Percentiles rank a stretch among this genome's conserved stretches.
phyloP scores from a whole-genome alignment of 2,329 filamentous ascomycete species.

The Stenocarpella maydis region DNA sequence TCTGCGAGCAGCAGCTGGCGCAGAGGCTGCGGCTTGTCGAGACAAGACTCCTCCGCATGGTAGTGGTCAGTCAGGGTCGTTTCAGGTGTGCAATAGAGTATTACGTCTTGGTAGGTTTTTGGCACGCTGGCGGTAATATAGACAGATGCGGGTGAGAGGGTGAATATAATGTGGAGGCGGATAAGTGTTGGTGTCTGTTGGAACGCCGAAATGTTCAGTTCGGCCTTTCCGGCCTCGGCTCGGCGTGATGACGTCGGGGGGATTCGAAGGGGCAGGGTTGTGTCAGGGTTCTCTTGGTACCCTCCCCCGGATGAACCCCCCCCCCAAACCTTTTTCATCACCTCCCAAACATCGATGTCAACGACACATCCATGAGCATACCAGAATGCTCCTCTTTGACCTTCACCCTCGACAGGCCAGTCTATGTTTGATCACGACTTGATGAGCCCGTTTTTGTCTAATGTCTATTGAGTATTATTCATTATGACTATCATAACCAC shows the following conservation, averaged over 20 bases:
- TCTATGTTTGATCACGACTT: too few relatives aligned
- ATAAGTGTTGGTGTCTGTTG: not conserved
- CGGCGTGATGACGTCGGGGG: slow-evolving; percentile 14
- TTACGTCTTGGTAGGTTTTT: too few relatives aligned
- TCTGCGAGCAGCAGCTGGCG: slow-evolving; percentile 1
- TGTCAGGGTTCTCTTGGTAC: slow-evolving; percentile 5
- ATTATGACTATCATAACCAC: slow-evolving; percentile 10
- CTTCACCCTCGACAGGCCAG: not conserved
- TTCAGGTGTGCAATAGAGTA: not conserved
- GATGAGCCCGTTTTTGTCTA: too few relatives aligned
- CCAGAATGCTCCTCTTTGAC: not conserved
- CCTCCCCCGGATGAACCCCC: too few relatives aligned
- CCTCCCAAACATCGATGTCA: not conserved
- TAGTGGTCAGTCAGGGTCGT: not conserved
- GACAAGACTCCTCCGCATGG: not conserved
- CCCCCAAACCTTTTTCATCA: not conserved
- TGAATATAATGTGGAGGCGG: not conserved
- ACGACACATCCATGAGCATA: not conserved
- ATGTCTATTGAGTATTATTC: not conserved
- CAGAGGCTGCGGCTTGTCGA: slow-evolving; percentile 15
- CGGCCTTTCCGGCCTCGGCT: slow-evolving; percentile 19
- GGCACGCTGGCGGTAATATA: too few relatives aligned
- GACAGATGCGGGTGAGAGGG: too few relatives aligned
- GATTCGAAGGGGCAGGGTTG: not conserved
- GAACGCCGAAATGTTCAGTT: not conserved